phyloP scores from a whole-genome alignment of 2,329 filamentous ascomycete species.

The Verticillium isaacii region DNA sequence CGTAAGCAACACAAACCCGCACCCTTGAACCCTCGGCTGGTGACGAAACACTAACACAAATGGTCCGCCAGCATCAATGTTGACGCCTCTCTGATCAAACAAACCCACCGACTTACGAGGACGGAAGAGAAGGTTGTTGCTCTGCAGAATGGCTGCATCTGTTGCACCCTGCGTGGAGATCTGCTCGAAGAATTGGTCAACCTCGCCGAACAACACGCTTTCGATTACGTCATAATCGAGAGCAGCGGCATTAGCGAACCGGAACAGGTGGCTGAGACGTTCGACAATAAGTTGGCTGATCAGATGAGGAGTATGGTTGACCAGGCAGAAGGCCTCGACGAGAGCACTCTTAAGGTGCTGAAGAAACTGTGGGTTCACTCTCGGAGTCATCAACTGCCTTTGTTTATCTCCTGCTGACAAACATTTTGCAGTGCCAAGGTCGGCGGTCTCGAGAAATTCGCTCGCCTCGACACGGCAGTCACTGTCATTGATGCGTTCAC shows the following conservation, averaged over 20 bases:
- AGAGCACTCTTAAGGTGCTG: constrained; percentile 27
- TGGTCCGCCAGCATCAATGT: constrained; percentile 50
- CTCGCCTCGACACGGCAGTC: constrained; percentile 64
- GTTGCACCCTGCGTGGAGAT: constrained; percentile 69
- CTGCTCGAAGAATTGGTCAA: constrained; percentile 64
- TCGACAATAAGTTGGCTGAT: constrained; percentile 52
- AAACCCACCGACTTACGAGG: constrained; percentile 49
- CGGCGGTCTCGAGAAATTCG: constrained; percentile 62
- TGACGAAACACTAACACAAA: not conserved
- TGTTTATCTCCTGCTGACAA: not conserved
- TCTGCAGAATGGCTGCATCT: constrained; percentile 71
- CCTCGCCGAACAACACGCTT: constrained; percentile 55
- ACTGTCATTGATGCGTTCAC: constrained; percentile 72
- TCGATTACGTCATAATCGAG: constrained; percentile 70
- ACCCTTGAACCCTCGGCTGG: not conserved
- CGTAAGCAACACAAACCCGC: constrained; percentile 28
- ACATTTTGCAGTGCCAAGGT: constrained; percentile 34
- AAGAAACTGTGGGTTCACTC: constrained; percentile 25
- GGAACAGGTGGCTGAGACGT: constrained; percentile 70
- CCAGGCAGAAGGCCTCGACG: constrained; percentile 24
- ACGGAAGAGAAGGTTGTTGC: constrained; percentile 62
- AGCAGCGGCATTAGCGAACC: constrained; percentile 69
- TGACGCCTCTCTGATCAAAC: constrained; percentile 56
- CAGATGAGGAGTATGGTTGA: constrained; percentile 33
- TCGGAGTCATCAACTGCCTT: not conserved